Conservation (phyloP, 129 eudicot species). For the Centella asiatica region DNA sequence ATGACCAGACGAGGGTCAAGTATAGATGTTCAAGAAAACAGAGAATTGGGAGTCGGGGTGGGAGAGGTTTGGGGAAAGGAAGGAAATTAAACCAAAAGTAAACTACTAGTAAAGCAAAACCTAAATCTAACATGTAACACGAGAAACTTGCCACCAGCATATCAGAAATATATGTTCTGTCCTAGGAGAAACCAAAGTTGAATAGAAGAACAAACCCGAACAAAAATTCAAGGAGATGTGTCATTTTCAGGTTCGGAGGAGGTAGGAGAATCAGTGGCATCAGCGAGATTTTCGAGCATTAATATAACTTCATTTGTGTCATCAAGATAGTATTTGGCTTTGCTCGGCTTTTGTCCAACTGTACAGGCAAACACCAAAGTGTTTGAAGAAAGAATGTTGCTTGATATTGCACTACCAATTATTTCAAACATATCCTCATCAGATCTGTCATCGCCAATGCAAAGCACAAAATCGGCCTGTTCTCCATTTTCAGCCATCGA, state of each 20-base stretch:
- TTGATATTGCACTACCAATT: slow-evolving; percentile 54
- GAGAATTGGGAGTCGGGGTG: not conserved
- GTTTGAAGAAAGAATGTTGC: slow-evolving; percentile 53
- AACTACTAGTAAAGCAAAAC: not conserved
- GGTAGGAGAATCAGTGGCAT: slow-evolving; percentile 60
- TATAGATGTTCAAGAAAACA: not conserved
- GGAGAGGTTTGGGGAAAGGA: no score
- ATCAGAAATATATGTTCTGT: not conserved
- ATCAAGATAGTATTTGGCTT: slow-evolving; percentile 81
- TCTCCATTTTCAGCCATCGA: slow-evolving; percentile 55
- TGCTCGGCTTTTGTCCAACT: slow-evolving; percentile 94
- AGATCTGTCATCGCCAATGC: slow-evolving; percentile 90
- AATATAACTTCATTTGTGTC: slow-evolving; percentile 63
- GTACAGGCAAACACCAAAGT: slow-evolving; percentile 81
- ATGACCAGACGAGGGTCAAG: not conserved
- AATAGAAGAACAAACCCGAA: slow-evolving; percentile 12
- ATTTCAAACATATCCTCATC: slow-evolving; percentile 95
- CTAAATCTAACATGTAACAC: slow-evolving; percentile 17
- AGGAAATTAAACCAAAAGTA: not conserved
- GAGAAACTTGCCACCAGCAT: slow-evolving; percentile 19
- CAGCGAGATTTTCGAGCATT: slow-evolving; percentile 77
- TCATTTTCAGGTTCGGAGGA: slow-evolving; percentile 40
- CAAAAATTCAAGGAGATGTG: slow-evolving; percentile 12
- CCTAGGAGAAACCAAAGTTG: slow-evolving; percentile 5
- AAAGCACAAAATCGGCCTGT: slow-evolving; percentile 75